Conservation (phyloP, 148 eudicot species). For the Spergularia bocconei region DNA sequence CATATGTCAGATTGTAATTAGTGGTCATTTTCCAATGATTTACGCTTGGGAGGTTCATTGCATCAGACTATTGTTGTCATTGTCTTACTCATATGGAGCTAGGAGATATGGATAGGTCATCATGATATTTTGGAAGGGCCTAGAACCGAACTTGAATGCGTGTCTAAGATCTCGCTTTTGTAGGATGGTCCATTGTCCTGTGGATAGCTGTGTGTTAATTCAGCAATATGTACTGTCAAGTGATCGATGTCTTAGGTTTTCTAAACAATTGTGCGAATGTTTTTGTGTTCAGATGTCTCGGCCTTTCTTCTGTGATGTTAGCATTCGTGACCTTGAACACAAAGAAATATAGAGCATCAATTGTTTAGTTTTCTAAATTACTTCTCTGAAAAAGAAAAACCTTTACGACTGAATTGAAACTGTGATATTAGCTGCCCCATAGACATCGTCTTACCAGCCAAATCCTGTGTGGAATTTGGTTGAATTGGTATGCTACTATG, state of each 20-base stretch:
- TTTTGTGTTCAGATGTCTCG: not conserved
- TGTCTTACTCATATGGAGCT: not conserved
- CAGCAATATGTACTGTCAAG: not conserved
- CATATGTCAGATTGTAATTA: not conserved
- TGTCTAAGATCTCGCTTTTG: not conserved
- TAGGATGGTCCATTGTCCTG: not conserved
- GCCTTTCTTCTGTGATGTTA: not conserved
- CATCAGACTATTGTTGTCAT: not conserved
- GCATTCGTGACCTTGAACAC: not conserved
- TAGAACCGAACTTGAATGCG: not conserved
- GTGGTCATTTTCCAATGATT: not conserved
- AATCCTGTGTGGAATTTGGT: too few species aligned
- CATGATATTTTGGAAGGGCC: not conserved
- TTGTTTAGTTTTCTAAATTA: too few species aligned
- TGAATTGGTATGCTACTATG: too few species aligned
- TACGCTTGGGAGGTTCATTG: not conserved
- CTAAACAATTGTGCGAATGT: not conserved
- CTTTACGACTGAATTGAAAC: too few species aligned
- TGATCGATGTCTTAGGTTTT: not conserved
- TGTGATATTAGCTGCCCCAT: too few species aligned
- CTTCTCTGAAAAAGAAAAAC: too few species aligned
- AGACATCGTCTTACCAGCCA: too few species aligned
- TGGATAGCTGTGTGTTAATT: not conserved
- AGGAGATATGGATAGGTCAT: not conserved
- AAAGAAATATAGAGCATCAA: too few species aligned